These are phyloP conservation scores for Raphanus raphanistrum DNA, from an alignment of 345 rosid genomes.

Conservation along the genomic window DNA sequence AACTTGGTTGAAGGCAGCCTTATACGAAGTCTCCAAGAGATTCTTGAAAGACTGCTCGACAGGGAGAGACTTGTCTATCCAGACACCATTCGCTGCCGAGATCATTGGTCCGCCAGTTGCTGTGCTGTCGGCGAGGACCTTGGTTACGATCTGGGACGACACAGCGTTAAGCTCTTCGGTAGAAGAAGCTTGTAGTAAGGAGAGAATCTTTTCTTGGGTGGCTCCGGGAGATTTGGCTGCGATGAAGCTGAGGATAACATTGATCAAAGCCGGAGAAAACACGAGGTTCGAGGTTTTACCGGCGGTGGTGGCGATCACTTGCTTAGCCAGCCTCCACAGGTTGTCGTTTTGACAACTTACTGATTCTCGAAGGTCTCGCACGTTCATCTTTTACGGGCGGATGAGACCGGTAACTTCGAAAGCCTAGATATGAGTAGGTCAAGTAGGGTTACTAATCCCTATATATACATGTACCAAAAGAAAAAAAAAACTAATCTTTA, in stretches of 20 bases:
- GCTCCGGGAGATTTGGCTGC: constrained; percentile 51
- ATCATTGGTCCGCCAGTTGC: constrained; percentile 58
- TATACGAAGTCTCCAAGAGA: constrained; percentile 49
- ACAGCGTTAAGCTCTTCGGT: constrained; percentile 55
- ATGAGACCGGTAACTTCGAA: background rate
- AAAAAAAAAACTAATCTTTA: background rate
- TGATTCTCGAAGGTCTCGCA: constrained; percentile 2
- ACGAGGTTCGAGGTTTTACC: constrained; percentile 50
- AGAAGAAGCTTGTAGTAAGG: constrained; percentile 63
- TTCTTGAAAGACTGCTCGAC: constrained; percentile 59
- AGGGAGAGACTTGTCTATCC: constrained; percentile 56
- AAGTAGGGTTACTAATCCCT: background rate
- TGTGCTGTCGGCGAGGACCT: constrained; percentile 65
- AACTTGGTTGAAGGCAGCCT: constrained; percentile 56
- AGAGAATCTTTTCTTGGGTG: constrained; percentile 55
- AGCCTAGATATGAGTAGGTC: background rate
- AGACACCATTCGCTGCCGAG: constrained; percentile 56
- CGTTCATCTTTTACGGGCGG: background rate
- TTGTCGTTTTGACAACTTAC: constrained; percentile 52
- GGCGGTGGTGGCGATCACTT: constrained; percentile 40
- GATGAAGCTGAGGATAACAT: constrained; percentile 60
- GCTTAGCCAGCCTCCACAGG: constrained; percentile 43
- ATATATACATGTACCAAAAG: background rate
- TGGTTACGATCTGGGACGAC: constrained; percentile 50
- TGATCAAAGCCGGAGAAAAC: constrained; percentile 68